These are phyloP conservation scores for Aspergillus flavus DNA, from an alignment of 2,329 filamentous ascomycete genomes.

Conservation along the genomic window DNA sequence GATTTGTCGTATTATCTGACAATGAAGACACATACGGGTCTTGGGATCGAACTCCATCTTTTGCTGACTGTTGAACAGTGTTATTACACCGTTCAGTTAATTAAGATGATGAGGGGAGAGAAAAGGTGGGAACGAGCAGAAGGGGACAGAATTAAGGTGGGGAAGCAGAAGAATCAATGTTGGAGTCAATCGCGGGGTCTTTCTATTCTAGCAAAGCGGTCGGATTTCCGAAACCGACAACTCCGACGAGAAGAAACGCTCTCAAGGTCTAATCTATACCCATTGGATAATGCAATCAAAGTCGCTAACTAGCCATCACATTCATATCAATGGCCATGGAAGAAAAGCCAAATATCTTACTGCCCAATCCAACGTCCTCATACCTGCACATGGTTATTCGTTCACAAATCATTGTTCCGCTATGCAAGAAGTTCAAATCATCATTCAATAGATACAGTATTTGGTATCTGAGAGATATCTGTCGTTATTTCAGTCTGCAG, in stretches of 20 bases:
- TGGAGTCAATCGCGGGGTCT: constrained; percentile 10
- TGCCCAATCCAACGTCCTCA: constrained; percentile 2
- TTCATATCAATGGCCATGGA: neutral
- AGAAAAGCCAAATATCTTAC: neutral
- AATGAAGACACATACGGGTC: constrained; percentile 58
- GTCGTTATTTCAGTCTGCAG: neutral
- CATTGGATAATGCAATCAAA: neutral
- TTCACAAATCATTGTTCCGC: constrained; percentile 20
- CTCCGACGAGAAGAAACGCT: neutral
- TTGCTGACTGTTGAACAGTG: neutral
- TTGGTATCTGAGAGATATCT: constrained; percentile 7
- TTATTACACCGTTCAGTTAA: neutral
- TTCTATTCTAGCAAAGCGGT: neutral
- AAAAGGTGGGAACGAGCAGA: neutral
- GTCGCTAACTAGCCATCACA: neutral
- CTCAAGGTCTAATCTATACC: neutral
- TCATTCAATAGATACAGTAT: constrained; percentile 23
- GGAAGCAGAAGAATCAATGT: neutral
- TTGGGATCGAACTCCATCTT: constrained; percentile 75
- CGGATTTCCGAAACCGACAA: neutral
- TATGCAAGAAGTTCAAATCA: constrained; percentile 27
- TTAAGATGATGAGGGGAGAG: neutral
- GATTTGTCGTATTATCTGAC: neutral
- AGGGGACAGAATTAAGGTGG: neutral
- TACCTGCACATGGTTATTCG: neutral